These are phyloP conservation scores for Coniella lustricola DNA, from an alignment of 2,329 filamentous ascomycete genomes.

Conservation along the genomic window DNA sequence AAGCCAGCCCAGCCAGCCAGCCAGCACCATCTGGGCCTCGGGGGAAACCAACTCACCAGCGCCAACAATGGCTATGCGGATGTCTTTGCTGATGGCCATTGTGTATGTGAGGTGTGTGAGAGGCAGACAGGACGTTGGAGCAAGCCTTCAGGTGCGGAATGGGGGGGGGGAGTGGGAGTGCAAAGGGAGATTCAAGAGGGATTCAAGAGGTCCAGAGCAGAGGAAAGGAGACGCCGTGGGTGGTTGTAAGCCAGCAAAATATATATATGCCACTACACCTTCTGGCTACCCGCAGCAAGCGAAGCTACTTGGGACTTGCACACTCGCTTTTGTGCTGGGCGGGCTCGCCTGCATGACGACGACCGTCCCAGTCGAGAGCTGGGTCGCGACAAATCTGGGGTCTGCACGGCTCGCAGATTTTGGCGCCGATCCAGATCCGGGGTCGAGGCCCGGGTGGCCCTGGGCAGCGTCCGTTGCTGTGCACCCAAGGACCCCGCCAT, in stretches of 20 bases:
- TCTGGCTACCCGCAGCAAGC: not conserved
- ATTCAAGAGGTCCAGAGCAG: no score
- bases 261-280: not conserved
- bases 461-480: no score
- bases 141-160: no score
- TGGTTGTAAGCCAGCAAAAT: not conserved
- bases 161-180: no score
- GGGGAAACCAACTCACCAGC: conserved; percentile 20
- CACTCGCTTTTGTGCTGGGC: no score
- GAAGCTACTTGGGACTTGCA: no score
- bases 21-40: no score
- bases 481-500: no score
- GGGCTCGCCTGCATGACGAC: conserved; percentile 7
- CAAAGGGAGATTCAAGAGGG: not conserved
- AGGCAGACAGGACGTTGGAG: no score
- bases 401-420: conserved; percentile 4
- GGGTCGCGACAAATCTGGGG: not conserved
- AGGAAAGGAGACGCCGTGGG: not conserved
- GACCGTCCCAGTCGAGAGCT: no score
- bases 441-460: not conserved
- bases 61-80: conserved; percentile 28
- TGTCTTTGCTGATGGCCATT: conserved; percentile 17
- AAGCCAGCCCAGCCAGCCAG: no score
- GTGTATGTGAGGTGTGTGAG: not conserved
- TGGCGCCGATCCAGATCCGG: not conserved